These are phyloP conservation scores for Maudiozyma saulgeensis DNA, from an alignment of 805 yeast species.

Conservation along the genomic window DNA sequence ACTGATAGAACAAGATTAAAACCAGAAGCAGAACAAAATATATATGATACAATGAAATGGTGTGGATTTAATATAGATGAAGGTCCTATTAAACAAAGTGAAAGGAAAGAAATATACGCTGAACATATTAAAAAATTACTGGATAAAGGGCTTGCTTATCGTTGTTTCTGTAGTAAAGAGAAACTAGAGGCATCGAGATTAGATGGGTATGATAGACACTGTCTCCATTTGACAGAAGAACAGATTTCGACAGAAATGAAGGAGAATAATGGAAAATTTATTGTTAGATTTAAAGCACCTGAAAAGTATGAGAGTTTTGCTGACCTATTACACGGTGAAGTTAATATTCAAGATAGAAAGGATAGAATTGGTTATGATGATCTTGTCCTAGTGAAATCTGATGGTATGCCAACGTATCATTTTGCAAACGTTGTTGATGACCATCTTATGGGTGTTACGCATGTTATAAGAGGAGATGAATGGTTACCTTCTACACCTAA, in stretches of 20 bases:
- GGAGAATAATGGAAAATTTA: slow-evolving; percentile 30
- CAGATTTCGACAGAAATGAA: slow-evolving; percentile 33
- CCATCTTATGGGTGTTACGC: slow-evolving; percentile 84
- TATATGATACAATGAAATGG: slow-evolving; percentile 71
- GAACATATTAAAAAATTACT: slow-evolving; percentile 49
- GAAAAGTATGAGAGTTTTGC: slow-evolving; percentile 51
- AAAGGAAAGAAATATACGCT: slow-evolving; percentile 57
- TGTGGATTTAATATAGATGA: slow-evolving; percentile 71
- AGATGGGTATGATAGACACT: slow-evolving; percentile 78
- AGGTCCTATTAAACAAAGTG: slow-evolving; percentile 80
- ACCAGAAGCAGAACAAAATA: slow-evolving; percentile 71
- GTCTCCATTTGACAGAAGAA: slow-evolving; percentile 39
- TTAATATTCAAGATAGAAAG: slow-evolving; percentile 71
- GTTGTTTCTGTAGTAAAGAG: slow-evolving; percentile 79
- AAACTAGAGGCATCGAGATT: slow-evolving; percentile 66
- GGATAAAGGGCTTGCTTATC: slow-evolving; percentile 64
- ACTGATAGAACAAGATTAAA: slow-evolving; percentile 80
- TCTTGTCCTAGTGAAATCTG: slow-evolving; percentile 83
- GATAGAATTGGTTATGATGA: slow-evolving; percentile 52
- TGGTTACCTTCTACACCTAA: slow-evolving; percentile 96
- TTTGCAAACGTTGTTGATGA: slow-evolving; percentile 95
- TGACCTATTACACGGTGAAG: slow-evolving; percentile 70
- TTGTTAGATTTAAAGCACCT: slow-evolving; percentile 74
- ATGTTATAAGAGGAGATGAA: slow-evolving; percentile 94
- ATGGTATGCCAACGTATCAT: slow-evolving; percentile 92